phyloP scores from a whole-genome alignment of 257 asterid species.

The Fraxinus excelsior region DNA sequence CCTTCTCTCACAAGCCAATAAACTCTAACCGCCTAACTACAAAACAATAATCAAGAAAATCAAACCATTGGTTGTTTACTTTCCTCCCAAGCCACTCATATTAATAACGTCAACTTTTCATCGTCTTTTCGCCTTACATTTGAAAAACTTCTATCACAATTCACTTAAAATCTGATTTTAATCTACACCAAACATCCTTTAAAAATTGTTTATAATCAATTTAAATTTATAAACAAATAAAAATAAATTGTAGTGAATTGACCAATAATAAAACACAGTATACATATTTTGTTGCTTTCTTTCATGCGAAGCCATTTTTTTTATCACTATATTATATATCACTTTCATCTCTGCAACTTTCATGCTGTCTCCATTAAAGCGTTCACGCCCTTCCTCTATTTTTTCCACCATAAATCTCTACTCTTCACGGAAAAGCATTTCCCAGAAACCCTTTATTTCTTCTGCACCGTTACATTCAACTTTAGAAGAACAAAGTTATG shows the following conservation, averaged over 20 bases:
- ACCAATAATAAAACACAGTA: not conserved
- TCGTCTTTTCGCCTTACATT: no score
- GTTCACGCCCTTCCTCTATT: not conserved
- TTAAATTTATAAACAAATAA: no score
- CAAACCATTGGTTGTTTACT: not conserved
- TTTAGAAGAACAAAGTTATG: conserved; percentile 11
- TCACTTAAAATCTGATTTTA: no score
- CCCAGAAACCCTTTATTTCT: conserved; percentile 10
- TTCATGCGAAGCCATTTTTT: conserved; percentile 61
- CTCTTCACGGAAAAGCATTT: conserved; percentile 62
- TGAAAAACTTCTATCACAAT: no score
- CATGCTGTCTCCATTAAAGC: conserved; percentile 59
- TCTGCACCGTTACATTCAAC: not conserved
- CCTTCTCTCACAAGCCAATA: conserved; percentile 50
- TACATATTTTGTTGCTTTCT: conserved; percentile 30
- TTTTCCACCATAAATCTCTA: not conserved
- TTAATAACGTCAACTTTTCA: no score
- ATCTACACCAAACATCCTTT: no score
- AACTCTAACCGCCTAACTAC: conserved; percentile 4
- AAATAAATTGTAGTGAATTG: no score
- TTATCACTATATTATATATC: not conserved
- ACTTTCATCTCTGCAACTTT: conserved; percentile 31
- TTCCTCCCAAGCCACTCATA: not conserved
- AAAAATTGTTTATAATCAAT: no score
- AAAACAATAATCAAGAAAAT: not conserved